These are phyloP conservation scores for Phytophthora pinifolia DNA, from an alignment of 352 stramenopile genomes.

Conservation along the genomic window DNA sequence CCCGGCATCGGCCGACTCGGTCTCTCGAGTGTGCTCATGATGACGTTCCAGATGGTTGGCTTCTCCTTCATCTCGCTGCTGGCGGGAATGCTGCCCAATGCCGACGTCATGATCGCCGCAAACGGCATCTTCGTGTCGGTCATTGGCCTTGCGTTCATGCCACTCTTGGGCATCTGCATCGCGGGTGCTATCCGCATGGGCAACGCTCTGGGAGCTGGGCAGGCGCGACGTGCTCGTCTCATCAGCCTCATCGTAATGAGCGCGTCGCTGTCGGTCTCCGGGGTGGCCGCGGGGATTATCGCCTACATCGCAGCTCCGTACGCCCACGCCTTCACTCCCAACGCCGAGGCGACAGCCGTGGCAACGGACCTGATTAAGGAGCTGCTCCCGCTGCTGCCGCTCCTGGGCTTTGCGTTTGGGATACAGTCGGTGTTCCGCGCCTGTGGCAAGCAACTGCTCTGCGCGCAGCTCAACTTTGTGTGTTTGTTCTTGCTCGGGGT, in stretches of 20 bases:
- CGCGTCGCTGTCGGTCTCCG: slow-evolving; percentile 32
- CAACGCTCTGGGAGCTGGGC: slow-evolving; percentile 54
- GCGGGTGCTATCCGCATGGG: slow-evolving; percentile 57
- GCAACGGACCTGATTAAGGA: slow-evolving; percentile 35
- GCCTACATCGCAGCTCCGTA: slow-evolving; percentile 36
- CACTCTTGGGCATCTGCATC: slow-evolving; percentile 45
- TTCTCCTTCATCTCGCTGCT: slow-evolving; percentile 51
- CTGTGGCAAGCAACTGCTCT: slow-evolving; percentile 51
- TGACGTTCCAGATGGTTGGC: slow-evolving; percentile 46
- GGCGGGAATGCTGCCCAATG: slow-evolving; percentile 55
- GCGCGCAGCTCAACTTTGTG: slow-evolving; percentile 52
- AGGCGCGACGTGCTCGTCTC: slow-evolving; percentile 42
- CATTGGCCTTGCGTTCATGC: slow-evolving; percentile 50
- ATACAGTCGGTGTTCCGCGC: slow-evolving; percentile 47
- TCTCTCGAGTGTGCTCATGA: slow-evolving; percentile 51
- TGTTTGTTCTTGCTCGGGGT: slow-evolving; percentile 53
- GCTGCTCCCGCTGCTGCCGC: slow-evolving; percentile 36
- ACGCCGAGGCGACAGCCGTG: slow-evolving; percentile 28
- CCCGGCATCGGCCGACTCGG: slow-evolving; percentile 40
- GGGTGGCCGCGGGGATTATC: slow-evolving; percentile 33
- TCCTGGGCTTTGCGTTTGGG: slow-evolving; percentile 41
- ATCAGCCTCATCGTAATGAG: slow-evolving; percentile 39
- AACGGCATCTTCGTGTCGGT: slow-evolving; percentile 57
- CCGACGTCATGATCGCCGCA: slow-evolving; percentile 46
- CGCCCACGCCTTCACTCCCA: slow-evolving; percentile 39